Conservation (phyloP, 2,329 filamentous ascomycete species). For the Truncatella angustata region DNA sequence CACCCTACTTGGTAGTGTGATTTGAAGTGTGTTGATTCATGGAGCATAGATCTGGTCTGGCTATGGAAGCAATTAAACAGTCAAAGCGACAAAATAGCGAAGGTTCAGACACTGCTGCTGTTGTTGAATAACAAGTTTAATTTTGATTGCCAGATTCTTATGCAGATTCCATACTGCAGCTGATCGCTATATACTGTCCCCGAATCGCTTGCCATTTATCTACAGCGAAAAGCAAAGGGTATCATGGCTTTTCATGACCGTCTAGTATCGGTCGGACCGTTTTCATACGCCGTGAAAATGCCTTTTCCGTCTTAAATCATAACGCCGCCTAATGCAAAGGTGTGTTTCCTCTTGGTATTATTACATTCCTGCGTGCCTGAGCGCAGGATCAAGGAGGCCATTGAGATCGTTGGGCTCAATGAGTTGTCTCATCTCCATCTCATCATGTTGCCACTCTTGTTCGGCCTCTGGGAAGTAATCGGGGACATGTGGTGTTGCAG, state of each 20-base stretch:
- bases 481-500: conserved; percentile 21
- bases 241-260: background rate
- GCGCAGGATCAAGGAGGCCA: conserved; percentile 23
- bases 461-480: conserved; percentile 25
- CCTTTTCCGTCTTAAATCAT: background rate
- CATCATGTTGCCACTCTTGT: conserved; percentile 40
- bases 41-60: too few species aligned
- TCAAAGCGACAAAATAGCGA: too few species aligned
- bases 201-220: too few species aligned
- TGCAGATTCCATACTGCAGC: too few species aligned
- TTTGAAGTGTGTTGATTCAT: too few species aligned
- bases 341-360: too few species aligned
- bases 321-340: conserved; percentile 3
- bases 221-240: conserved; percentile 4
- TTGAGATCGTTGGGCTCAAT: conserved; percentile 20
- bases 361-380: conserved; percentile 12
- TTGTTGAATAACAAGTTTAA: too few species aligned
- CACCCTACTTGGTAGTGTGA: too few species aligned
- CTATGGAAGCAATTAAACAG: too few species aligned
- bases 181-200: too few species aligned
- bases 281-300: background rate
- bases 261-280: background rate
- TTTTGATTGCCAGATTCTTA: too few species aligned
- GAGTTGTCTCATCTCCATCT: conserved; percentile 41
- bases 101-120: too few species aligned